Evolutionary conservation across 768 basidiomycete genomes (phyloP), one percentile per base, ranked within the genome.

Genomic region (Lactifluus echinatus): DNA sequence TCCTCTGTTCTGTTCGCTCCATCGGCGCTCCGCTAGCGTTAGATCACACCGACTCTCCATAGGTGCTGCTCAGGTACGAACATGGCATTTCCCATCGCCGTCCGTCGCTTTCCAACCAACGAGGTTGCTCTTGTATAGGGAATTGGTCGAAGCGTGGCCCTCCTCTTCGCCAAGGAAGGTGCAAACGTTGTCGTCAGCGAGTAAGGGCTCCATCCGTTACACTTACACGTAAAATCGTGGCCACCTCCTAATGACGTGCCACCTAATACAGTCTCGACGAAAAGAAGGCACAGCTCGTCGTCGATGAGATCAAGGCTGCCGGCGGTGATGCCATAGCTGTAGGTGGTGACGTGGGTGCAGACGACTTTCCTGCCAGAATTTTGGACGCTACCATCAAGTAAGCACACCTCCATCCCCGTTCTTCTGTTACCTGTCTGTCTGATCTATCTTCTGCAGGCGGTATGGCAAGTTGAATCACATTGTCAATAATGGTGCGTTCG

Each of bases 401-500:
- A 65, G 85, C 77, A 4, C n/a, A 2, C 33, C 56, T n/a, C 26
- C 36, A 29, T 14, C 23, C 50, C n/a, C 33, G 33, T 8, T 39
- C 42, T 29, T 44, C 23, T 44, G 31, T 57, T 11, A 48, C 39
- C 39, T 40, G 8, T 40, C 39, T 40, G 39, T n/a, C n/a, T 40
- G 39, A 40, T 7, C 39, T 21, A 40, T 40, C 21, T 15, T 21
- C 12, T 49, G 31, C 65, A 89, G 85, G 57, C 82, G 84, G 61
- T 92, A 83, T 62, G 89, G 89, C 24, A 87, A 89, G 67, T 83
- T 93, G 49, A 89, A 93, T 70, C 88, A 92, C 67, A 87, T 92
- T 52, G 76, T 92, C 31, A 91, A 91, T 72, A 92, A 92, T 61
- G 84, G 82, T 78, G 28, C 49, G 74, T 67, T 3, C n/a, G 23